These are phyloP conservation scores for Annulohypoxylon truncatum DNA, from an alignment of 2,329 filamentous ascomycete species.

Conservation along the genomic window DNA sequence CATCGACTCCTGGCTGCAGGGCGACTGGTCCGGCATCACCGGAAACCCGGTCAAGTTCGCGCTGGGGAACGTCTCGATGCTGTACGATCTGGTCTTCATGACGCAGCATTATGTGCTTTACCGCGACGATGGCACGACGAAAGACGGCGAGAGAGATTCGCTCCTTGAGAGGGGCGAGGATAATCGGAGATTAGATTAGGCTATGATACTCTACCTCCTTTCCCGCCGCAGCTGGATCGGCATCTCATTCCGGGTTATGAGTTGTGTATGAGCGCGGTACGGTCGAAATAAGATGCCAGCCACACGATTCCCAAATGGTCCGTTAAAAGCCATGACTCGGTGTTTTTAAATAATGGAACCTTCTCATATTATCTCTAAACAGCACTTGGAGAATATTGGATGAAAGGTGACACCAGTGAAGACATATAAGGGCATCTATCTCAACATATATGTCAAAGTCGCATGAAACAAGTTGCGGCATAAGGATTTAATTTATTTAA, in stretches of 20 bases:
- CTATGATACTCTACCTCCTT: not conserved
- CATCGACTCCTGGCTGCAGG: conserved; percentile 85
- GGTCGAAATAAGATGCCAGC: not conserved
- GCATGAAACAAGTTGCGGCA: not conserved
- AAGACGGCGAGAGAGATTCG: conserved; percentile 52
- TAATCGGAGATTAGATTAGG: conserved; percentile 50
- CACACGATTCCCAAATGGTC: not conserved
- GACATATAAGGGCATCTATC: not conserved
- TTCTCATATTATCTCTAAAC: not conserved
- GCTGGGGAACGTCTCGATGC: conserved; percentile 84
- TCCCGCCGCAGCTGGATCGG: not conserved
- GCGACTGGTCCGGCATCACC: conserved; percentile 89
- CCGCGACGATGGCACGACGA: conserved; percentile 47
- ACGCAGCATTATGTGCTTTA: conserved; percentile 90
- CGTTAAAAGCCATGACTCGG: not conserved
- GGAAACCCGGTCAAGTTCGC: conserved; percentile 93
- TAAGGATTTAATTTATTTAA: too few species aligned
- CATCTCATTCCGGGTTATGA: not conserved
- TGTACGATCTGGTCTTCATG: conserved; percentile 90
- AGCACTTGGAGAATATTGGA: not conserved
- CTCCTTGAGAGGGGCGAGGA: conserved; percentile 51
- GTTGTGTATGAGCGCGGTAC: not conserved
- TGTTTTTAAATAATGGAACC: not conserved
- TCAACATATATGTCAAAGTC: not conserved
- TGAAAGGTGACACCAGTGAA: not conserved